These are phyloP conservation scores for Erysimum pusillum DNA, from an alignment of 441 rosid genomes.

Conservation along the genomic window DNA sequence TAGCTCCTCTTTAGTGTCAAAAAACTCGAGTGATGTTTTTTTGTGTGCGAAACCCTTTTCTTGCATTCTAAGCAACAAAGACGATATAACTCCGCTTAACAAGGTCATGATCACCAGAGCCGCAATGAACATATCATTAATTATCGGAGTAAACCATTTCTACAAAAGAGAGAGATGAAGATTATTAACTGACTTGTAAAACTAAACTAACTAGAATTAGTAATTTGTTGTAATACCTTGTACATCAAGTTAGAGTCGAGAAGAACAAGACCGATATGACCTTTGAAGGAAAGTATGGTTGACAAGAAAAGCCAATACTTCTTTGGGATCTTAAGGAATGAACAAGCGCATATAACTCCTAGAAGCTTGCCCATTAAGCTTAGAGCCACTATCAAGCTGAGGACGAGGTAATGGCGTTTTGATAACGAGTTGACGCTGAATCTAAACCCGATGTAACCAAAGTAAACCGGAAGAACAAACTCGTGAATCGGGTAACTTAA, in stretches of 20 bases:
- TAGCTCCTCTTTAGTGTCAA: constrained; percentile 61
- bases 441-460: constrained; percentile 81
- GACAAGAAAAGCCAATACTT: constrained; percentile 64
- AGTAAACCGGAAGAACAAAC: constrained; percentile 84
- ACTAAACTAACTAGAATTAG: not conserved
- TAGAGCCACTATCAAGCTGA: too few relatives aligned
- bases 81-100: constrained; percentile 62
- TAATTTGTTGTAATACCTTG: constrained; percentile 38
- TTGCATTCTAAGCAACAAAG: constrained; percentile 53
- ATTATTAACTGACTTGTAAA: constrained; percentile 4
- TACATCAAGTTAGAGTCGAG: constrained; percentile 38
- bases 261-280: constrained; percentile 73
- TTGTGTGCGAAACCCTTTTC: constrained; percentile 54
- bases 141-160: constrained; percentile 53
- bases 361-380: constrained; percentile 58
- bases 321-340: constrained; percentile 59
- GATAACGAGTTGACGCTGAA: constrained; percentile 48
- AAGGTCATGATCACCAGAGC: constrained; percentile 63
- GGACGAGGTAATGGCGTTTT: constrained; percentile 42
- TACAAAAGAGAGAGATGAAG: constrained; percentile 31
- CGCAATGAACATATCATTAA: constrained; percentile 61
- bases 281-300: constrained; percentile 72
- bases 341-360: constrained; percentile 71
- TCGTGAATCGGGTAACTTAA: constrained; percentile 73
- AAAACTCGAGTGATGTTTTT: constrained; percentile 60